Base-by-base conservation (phyloP, 345 rosid species). In the Euphorbia tirucalli region DNA sequence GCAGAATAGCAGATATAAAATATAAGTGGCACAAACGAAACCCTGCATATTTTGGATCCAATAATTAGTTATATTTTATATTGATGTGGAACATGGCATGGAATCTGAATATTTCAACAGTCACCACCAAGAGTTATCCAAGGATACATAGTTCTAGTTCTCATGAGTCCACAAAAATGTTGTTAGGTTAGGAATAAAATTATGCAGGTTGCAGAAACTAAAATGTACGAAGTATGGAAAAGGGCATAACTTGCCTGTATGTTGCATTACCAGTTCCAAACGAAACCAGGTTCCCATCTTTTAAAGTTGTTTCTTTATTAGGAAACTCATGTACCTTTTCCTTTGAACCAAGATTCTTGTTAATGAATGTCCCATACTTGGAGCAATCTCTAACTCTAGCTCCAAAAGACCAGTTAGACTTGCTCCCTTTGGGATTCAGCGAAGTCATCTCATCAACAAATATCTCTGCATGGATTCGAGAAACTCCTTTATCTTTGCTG, bases 181-280 rank as follows among this genome's bases (percentile, higher is more conserved):
- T 30, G 56, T 13, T 46, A 46, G 18, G 19, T 46, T 46, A 13
- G 52, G 19, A 46, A 46, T 16, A 13, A 46, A 46, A 46, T 46
- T 13, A 15, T 13, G 11, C 52, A 46, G 16, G 2, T 41, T 22
- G 60, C 24, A 50, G n/a, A 37, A 14, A 68, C 27, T 7, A 9
- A 62, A 13, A 52, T 4, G 44, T 24, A 21, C 1, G 22, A n/a
- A 70, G 74, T 27, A 24, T 27, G 31, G 18, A 57, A 66, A 62
- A 69, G 6, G 44, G 58, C 4, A 32, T 16, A 28, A 30, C 56
- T 57, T 82, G 90, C 98, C 97, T 88, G 83, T 85, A 94, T 69
- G 78, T 79, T 21, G 98, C 97, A 78, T 82, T 82, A 66, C 96
- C 96, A 41, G 95, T 85, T 71, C 98, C 98, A 84, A 94, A 94